Evolutionary conservation across 1,284 basidiomycete species (phyloP).

Genomic region (Vanrija pseudolonga): DNA sequence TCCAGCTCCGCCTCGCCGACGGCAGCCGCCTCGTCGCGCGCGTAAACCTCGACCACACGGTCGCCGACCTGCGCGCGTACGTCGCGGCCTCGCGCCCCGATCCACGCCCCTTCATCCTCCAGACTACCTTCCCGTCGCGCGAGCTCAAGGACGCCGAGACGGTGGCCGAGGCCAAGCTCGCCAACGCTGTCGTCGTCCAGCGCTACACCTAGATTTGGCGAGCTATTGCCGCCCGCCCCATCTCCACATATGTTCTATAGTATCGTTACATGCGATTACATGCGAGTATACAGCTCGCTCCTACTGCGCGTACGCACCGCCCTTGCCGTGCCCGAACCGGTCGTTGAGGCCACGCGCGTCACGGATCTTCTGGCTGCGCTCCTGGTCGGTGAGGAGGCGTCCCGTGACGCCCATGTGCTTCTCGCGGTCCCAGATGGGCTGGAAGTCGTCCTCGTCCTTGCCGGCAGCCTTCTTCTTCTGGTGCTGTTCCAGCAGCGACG

Average conservation of each 20-base stretch:
- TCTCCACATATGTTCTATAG: neutral
- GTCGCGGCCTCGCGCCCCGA: conserved; percentile 81
- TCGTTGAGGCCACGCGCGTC: conserved; percentile 75
- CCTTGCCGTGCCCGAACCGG: conserved; percentile 62
- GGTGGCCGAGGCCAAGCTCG: conserved; percentile 68
- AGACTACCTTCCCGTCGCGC: conserved; percentile 77
- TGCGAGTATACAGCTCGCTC: neutral
- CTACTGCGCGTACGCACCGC: conserved; percentile 45
- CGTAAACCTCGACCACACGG: conserved; percentile 89
- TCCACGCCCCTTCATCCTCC: conserved; percentile 72
- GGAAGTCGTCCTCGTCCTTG: conserved; percentile 56
- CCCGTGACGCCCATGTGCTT: conserved; percentile 82
- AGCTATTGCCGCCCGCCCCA: neutral
- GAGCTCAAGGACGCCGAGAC: conserved; percentile 67
- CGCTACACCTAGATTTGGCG: conserved; percentile 55
- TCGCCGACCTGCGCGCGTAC: conserved; percentile 78
- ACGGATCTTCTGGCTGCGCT: conserved; percentile 68
- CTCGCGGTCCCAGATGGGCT: conserved; percentile 79
- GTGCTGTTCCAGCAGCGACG: conserved; percentile 68
- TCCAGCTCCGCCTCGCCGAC: conserved; percentile 88
- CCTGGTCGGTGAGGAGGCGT: conserved; percentile 75
- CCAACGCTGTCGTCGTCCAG: conserved; percentile 83
- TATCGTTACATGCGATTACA: neutral
- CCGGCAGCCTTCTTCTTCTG: conserved; percentile 40
- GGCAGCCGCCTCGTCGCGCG: conserved; percentile 83